Evolutionary conservation across 2,329 filamentous ascomycete species (phyloP), one percentile per base, ranked within the genome.

Genomic region (Pseudogymnoascus sp.): DNA sequence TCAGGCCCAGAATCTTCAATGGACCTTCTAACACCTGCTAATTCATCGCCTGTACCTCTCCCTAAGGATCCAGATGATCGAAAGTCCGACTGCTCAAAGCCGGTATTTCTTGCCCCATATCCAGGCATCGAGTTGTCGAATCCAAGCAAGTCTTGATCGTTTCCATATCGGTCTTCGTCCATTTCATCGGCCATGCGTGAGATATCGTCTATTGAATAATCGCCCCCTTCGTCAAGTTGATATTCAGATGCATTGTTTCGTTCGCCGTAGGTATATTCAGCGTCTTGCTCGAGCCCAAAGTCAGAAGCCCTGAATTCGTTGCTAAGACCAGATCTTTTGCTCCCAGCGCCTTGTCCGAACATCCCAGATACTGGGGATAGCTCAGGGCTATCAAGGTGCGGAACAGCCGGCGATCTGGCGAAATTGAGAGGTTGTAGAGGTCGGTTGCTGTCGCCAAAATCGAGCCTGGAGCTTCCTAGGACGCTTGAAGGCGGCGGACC

Each of bases 321-420:
- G 66, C 82, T 84, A 38, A 86, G 71, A 20, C 76, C 74, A 6
- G 83, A 85, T 1, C 81, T 81, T 64, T 78, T 64, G 7, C 61
- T 61, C 14, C 61, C 61, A 30, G 61, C 39, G 8, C 63, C 37
- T 35, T 68, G 65, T 43, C 64, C 64, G 53, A 61, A 59, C 61
- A 65, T 68, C 57, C 58, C 63, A 47, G 60, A 37, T 22, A 64
- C 62, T 1, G 61, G 61, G 3, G 65, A 65, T 58, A 65, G 68
- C 11, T 64, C 63, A 2, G 65, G 63, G 25, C 65, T 67, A 20
- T 66, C 60, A 50, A 66, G 64, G 43, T 65, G 65, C 35, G 11
- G 60, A 57, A 18, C 61, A 64, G 60, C 69, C 65, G 43, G 61
- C 36, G 62, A 62, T 68, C 63, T 68, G 68, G 64, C 77, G 60